Evolutionary conservation across 345 rosid genomes (phyloP), one percentile per base, ranked within the genome.

Genomic region (Populus pruinosa): DNA sequence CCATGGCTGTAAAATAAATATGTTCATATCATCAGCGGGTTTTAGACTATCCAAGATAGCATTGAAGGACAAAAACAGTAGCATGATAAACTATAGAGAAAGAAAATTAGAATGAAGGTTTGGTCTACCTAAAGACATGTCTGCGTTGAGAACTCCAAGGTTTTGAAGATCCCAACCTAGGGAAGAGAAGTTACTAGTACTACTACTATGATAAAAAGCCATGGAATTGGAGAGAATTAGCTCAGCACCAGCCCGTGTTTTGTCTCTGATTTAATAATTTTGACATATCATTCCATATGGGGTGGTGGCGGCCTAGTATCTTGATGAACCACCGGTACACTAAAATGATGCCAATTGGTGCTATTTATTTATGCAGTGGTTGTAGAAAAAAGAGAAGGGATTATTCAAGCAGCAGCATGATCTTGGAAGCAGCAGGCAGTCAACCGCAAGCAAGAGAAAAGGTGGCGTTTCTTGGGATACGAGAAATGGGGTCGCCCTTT

Each of bases 91-190:
- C 29, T 21, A 56, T 2, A 56, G 10, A n/a, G 29, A n/a, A 77
- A 82, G 69, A 59, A 39, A 74, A 13, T 6, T 21, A 18, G 23
- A 27, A 16, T 43, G 35, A 53, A 72, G 31, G 2, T 23, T 53
- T 3, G 67, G 67, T 38, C 55, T 81, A 90, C 94, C 91, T 81
- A 88, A 77, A 79, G 91, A 88, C 87, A 89, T 88, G 89, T 92
- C 96, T 84, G 91, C 85, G 85, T 87, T 88, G 93, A 91, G 78
- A 89, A 91, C 80, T 89, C 89, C 96, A 77, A 91, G 86, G 89
- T 84, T 87, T 78, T 88, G 96, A 74, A 87, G 90, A 92, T 91
- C 96, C 96, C 97, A 92, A 88, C 88, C 80, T 20, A 81, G 85
- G 82, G 90, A 87, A 84, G 89, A 74, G 63, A 23, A 29, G 67